Evolutionary conservation across 2,329 filamentous ascomycete genomes (phyloP), one percentile per base, ranked within the genome.

Genomic region (Colletotrichum sp.): DNA sequence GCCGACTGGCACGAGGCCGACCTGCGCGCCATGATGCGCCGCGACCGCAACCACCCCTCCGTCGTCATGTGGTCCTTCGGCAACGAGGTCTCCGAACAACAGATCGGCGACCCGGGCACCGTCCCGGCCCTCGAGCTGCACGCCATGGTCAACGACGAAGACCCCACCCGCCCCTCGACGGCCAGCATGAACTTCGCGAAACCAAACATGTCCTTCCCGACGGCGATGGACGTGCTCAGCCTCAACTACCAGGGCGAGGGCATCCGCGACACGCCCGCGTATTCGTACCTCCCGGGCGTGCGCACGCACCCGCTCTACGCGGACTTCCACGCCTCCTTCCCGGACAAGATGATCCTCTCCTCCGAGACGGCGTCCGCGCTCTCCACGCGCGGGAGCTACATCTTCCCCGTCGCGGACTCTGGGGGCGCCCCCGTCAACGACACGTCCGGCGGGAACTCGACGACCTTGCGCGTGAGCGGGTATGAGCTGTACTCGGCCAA

Each of bases 191-290:
- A 90, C 80, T 79, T 78, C 12, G 89, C 89, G 6, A 78, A 81
- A 4, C 83, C 89, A 0, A 81, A 82, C 36, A 84, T 80, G 55
- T 78, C 84, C 0, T 84, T 90, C 36, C 81, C 87, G 3, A 75
- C 79, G 1, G 82, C 83, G 2, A 76, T 90, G 39, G 89, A 91
- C 78, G 82, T 91, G 59, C 80, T 88, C n/a, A 85, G 86, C 24
- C 80, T 91, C 7, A 91, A 91, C 81, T 92, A 91, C 81, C 89
- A 91, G 78, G 90, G 89, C 68, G 88, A 90, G 67, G 89, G 89
- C 5, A 83, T 84, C 60, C 79, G 84, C 8, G 80, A 85, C 77
- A 75, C 76, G 8, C 77, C 78, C 15, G 72, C 71, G 57, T 84
- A 85, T 71, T 78, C 80, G 6, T 71, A 82, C 55, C 77, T 83